Conservation (phyloP, 768 basidiomycete genomes). For the Hydnum rufescens region DNA sequence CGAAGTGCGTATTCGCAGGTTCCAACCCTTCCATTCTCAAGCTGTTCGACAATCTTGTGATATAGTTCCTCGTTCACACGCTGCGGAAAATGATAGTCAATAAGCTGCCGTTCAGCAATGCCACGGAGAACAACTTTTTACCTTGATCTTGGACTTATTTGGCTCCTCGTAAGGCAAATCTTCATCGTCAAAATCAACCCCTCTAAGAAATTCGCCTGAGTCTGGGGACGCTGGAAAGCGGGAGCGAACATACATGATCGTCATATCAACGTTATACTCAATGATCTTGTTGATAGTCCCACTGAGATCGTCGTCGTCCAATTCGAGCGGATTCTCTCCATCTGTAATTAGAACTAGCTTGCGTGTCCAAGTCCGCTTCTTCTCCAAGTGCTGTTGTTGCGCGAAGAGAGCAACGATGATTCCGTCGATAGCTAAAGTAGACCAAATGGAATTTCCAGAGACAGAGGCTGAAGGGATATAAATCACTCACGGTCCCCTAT, state of each 20-base stretch:
- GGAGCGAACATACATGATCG: slow-evolving; percentile 41
- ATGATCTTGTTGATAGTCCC: slow-evolving; percentile 52
- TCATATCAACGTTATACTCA: slow-evolving; percentile 32
- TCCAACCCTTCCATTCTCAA: slow-evolving; percentile 35
- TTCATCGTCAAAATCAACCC: slow-evolving; percentile 73
- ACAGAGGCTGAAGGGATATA: background rate
- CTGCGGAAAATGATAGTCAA: slow-evolving; percentile 22
- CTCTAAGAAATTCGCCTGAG: slow-evolving; percentile 25
- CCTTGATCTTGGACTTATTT: slow-evolving; percentile 56
- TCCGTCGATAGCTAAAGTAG: slow-evolving; percentile 48
- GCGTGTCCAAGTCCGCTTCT: slow-evolving; percentile 68
- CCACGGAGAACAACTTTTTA: too few species aligned
- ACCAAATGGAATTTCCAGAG: background rate
- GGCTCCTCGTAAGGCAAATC: slow-evolving; percentile 41
- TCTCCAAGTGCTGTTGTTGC: slow-evolving; percentile 42
- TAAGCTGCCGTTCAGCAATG: too few species aligned
- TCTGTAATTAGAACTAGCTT: slow-evolving; percentile 75
- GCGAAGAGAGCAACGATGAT: slow-evolving; percentile 74
- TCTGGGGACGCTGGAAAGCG: slow-evolving; percentile 3
- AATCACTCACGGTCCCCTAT: slow-evolving; percentile 43
- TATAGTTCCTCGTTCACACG: slow-evolving; percentile 60
- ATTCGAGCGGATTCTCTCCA: slow-evolving; percentile 51
- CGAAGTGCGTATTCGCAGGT: slow-evolving; percentile 46
- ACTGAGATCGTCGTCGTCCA: slow-evolving; percentile 40
- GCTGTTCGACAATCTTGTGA: slow-evolving; percentile 20